Evolutionary conservation across 208 protist genomes (phyloP), one percentile per base, ranked within the genome.

Genomic region (Trypanosoma mega): DNA sequence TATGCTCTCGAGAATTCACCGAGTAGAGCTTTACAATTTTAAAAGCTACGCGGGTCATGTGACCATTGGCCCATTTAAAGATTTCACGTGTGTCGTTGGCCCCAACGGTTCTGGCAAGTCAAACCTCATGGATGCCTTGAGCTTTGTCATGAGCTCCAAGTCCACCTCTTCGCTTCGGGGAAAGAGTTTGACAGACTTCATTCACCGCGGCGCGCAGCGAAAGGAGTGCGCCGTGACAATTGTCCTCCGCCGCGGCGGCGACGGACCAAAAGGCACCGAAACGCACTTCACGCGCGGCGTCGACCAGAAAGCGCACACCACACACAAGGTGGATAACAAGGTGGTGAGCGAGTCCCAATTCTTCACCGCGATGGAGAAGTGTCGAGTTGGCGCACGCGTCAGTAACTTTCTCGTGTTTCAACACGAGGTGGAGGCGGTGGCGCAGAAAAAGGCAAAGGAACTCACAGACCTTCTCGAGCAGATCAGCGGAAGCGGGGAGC

Each of bases 101-200:
- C 98, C 98, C 21, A 99, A 99, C 82, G 98, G 98, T 37, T 71
- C 87, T 12, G 98, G 98, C 51, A 99, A 99, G 72, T 98, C 90
- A 8, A 99, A 99, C 76, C 44, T 99, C n/a, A 99, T 99, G 96
- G 98, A 99, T 68, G 98, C 98, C 9, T 82, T 99, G 16, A 87
- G 82, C 48, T 99, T 99, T 70, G 98, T 98, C 12, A 66, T 99
- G n/a, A 96, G 96, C 43, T 73, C 79, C 29, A 76, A 82, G 43
- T 16, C 65, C 12, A 65, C 82, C 20, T 63, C 68, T 4, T 60
- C 65, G 34, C 72, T 99, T 37, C 93, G 98, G 27, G 80, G 88
- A 20, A 81, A 67, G 23, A 47, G 75, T 9, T 59, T 92, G 1
- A 86, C 78, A n/a, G 94, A 99, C 55, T 83, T 99, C 24, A 97